Base-by-base conservation (phyloP, 1,284 basidiomycete genomes). In the Apiotrichum akiyoshidainum region DNA sequence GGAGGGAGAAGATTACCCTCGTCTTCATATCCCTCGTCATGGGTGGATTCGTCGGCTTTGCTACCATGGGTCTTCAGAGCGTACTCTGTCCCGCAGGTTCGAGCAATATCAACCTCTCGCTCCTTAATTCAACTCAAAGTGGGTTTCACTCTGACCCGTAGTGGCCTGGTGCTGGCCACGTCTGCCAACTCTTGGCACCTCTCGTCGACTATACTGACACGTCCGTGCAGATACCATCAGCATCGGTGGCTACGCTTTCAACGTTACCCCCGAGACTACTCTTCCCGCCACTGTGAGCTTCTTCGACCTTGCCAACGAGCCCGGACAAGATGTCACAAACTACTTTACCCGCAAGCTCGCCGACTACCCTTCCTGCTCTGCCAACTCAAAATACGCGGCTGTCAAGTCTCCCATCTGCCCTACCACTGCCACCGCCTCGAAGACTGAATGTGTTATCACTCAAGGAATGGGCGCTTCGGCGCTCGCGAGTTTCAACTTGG, bases 1-100 rank as follows among this genome's bases (percentile, higher is more conserved):
- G 96, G 96, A 85, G 96, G 68, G 96, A 99, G 79, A 99, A 99
- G 81, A 86, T 97, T 60, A 86, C 93, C 8, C 83, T 99, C 10
- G 97, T 93, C 75, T 86, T 88, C 76, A 87, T 96, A 70, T 89
- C 92, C 54, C 68, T 86, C 59, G 37, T 91, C 26, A 78, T 97
- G 26, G 96, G 93, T 66, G 87, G 81, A 22, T 78, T 83, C 50
- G 85, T 98, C 54, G 95, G 90, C 11, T 99, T 98, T 77, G 83
- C 89, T 59, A 99, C 96, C 48, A 91, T 99, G 72, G 96, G 94
- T 19, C 85, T 97, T 58, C 92, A 97, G 78, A 87, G 87, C 64
- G 89, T 91, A 22, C 83, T 99, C 34, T 99, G 95, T 80, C 93
- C 94, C 0, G 80, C 82, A 46, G 69, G 68, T 41, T 58, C 64